Evolutionary conservation across 345 rosid genomes (phyloP).

Genomic region (Rhizophora apiculata): DNA sequence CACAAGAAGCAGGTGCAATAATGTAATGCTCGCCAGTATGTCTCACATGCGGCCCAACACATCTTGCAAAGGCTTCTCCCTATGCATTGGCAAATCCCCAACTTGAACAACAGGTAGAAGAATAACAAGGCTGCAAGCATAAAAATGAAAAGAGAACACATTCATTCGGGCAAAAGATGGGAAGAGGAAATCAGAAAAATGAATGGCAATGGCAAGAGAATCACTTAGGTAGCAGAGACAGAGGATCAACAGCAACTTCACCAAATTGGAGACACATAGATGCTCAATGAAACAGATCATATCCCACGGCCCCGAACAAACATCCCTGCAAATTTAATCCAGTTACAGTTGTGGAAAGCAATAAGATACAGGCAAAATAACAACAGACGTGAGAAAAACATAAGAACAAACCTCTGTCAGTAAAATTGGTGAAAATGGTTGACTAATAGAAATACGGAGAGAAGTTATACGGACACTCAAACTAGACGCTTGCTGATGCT

Average conservation of each 20-base stretch:
- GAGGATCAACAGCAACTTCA: slow-evolving; percentile 51
- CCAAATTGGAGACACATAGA: slow-evolving; percentile 57
- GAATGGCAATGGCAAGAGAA: neutral
- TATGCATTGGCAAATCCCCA: slow-evolving; percentile 73
- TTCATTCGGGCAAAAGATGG: neutral
- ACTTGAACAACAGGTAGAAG: slow-evolving; percentile 59
- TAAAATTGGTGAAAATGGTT: too few relatives aligned
- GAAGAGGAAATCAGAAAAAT: too few relatives aligned
- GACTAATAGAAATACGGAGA: too few relatives aligned
- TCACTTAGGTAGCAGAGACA: slow-evolving; percentile 63
- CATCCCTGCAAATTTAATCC: slow-evolving; percentile 37
- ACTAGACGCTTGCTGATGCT: too few relatives aligned
- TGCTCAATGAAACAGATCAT: slow-evolving; percentile 68
- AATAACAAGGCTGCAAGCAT: slow-evolving; percentile 53
- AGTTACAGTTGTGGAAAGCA: too few relatives aligned
- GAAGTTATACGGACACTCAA: too few relatives aligned
- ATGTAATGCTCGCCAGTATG: slow-evolving; percentile 50
- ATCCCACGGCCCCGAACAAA: slow-evolving; percentile 76
- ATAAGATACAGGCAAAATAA: too few relatives aligned
- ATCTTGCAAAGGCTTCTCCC: slow-evolving; percentile 64
- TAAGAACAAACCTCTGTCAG: too few relatives aligned
- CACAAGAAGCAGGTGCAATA: slow-evolving; percentile 49
- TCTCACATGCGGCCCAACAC: slow-evolving; percentile 59
- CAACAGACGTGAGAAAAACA: too few relatives aligned
- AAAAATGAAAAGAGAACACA: neutral